Conservation (phyloP, 1,284 basidiomycete species). For the Stygiomarasmius scandens region DNA sequence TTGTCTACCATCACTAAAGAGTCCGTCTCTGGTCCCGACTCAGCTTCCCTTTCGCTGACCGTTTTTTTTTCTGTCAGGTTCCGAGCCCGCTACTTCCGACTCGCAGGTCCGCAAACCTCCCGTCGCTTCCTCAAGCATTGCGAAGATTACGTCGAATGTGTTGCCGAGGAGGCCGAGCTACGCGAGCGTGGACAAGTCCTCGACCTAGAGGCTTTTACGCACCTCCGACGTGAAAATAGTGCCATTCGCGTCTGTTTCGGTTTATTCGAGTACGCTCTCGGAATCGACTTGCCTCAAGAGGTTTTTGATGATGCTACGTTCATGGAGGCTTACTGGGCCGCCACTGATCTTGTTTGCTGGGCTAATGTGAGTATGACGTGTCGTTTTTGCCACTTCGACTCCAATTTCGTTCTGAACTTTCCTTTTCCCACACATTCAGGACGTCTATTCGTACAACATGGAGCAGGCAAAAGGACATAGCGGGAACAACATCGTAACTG, state of each 20-base stretch:
- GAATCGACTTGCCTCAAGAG: slow-evolving; percentile 61
- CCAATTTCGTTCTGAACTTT: background rate
- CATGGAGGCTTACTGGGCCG: slow-evolving; percentile 55
- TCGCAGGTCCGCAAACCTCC: slow-evolving; percentile 43
- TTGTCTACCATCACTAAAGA: slow-evolving; percentile 61
- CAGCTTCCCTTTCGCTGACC: background rate
- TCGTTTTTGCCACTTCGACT: no score
- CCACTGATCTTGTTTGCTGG: slow-evolving; percentile 67
- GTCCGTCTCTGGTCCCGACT: slow-evolving; percentile 36
- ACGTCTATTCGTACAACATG: slow-evolving; percentile 73
- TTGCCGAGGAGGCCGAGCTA: slow-evolving; percentile 59
- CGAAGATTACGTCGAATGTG: slow-evolving; percentile 56
- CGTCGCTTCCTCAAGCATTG: slow-evolving; percentile 55
- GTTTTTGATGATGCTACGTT: slow-evolving; percentile 58
- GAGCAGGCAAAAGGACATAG: slow-evolving; percentile 67
- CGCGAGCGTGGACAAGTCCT: slow-evolving; percentile 57
- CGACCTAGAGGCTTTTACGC: slow-evolving; percentile 50
- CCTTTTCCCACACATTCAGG: slow-evolving; percentile 38
- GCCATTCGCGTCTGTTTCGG: slow-evolving; percentile 66
- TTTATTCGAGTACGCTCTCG: slow-evolving; percentile 61
- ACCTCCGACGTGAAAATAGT: slow-evolving; percentile 64
- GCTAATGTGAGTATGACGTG: slow-evolving; percentile 53
- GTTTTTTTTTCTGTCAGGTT: slow-evolving; percentile 41
- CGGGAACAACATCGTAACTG: slow-evolving; percentile 68
- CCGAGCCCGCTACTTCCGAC: slow-evolving; percentile 46